Percentiles rank a stretch among this genome's conserved stretches.
These are phyloP conservation scores for Geum urbanum DNA, from an alignment of 306 rosid genomes.

Conservation along the genomic window DNA sequence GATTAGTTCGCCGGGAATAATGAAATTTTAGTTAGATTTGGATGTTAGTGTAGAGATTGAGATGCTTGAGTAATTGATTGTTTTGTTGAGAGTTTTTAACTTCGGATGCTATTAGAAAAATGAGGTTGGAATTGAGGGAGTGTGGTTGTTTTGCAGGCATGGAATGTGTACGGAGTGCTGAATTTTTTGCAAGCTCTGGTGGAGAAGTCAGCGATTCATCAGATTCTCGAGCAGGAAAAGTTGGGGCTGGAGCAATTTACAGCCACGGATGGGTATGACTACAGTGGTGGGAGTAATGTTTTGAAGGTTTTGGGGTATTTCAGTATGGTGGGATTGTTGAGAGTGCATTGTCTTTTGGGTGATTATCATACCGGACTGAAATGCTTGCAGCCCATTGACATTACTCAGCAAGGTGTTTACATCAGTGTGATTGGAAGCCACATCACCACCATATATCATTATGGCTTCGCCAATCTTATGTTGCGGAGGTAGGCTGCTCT, in stretches of 20 bases:
- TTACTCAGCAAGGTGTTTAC: conserved; percentile 83
- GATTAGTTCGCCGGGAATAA: too few species aligned
- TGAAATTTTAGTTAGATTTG: too few species aligned
- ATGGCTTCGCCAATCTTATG: conserved; percentile 97
- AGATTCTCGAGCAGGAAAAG: conserved; percentile 87
- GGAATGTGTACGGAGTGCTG: conserved; percentile 92
- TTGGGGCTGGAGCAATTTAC: conserved; percentile 86
- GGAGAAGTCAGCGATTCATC: conserved; percentile 76
- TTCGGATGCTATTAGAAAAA: neutral
- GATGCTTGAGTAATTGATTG: too few species aligned
- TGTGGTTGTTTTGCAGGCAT: conserved; percentile 48
- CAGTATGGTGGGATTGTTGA: conserved; percentile 91
- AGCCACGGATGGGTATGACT: conserved; percentile 84
- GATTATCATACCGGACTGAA: conserved; percentile 92
- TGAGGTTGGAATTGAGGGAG: neutral
- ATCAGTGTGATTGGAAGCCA: conserved; percentile 87
- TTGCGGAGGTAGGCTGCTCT: conserved; percentile 56
- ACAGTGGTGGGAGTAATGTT: conserved; percentile 88
- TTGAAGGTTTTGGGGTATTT: conserved; percentile 97
- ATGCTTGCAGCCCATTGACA: conserved; percentile 75
- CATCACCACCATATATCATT: conserved; percentile 85
- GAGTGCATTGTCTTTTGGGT: conserved; percentile 94
- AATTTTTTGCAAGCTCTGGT: conserved; percentile 93
- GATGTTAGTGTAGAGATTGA: too few species aligned
- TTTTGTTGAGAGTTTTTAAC: neutral